Evolutionary conservation across 495 filamentous ascomycete genomes (phyloP).

Genomic region (Penicillium samsonianum): DNA sequence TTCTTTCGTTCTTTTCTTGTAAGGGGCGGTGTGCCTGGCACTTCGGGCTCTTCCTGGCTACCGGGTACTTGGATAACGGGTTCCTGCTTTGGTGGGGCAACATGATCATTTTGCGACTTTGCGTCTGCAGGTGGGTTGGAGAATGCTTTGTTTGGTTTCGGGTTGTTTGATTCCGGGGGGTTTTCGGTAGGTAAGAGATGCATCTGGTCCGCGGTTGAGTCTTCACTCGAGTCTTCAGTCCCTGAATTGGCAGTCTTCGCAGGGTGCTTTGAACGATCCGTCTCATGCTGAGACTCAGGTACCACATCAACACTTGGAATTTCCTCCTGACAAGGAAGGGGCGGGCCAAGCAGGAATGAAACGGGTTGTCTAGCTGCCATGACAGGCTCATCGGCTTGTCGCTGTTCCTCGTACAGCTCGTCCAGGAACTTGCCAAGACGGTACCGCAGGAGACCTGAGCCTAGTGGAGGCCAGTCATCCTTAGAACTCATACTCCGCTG

Average conservation of each 20-base stretch:
- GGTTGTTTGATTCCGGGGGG: background rate
- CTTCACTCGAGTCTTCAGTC: background rate
- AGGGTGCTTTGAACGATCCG: background rate
- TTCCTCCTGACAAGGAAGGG: conserved; percentile 2
- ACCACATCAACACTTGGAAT: background rate
- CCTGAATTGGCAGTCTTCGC: conserved; percentile 1
- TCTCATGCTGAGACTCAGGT: conserved; percentile 5
- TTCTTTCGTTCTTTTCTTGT: background rate
- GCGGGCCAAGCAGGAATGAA: conserved; percentile 37
- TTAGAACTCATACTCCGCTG: conserved; percentile 46
- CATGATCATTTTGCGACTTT: background rate
- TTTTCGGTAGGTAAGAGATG: background rate
- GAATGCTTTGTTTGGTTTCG: background rate
- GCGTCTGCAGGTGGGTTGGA: background rate
- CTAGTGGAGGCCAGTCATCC: conserved; percentile 56
- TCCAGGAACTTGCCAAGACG: conserved; percentile 56
- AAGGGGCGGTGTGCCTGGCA: background rate
- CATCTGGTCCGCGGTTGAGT: conserved; percentile 5
- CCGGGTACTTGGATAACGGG: conserved; percentile 5
- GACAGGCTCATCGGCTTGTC: conserved; percentile 22
- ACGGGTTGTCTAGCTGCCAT: conserved; percentile 40
- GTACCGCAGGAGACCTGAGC: conserved; percentile 52
- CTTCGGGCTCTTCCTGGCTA: conserved; percentile 6
- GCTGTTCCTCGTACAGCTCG: conserved; percentile 50
- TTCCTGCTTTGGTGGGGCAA: background rate